Base-by-base conservation (phyloP, 176 grass and related monocot genomes). In the Urochloa ruziziensis region DNA sequence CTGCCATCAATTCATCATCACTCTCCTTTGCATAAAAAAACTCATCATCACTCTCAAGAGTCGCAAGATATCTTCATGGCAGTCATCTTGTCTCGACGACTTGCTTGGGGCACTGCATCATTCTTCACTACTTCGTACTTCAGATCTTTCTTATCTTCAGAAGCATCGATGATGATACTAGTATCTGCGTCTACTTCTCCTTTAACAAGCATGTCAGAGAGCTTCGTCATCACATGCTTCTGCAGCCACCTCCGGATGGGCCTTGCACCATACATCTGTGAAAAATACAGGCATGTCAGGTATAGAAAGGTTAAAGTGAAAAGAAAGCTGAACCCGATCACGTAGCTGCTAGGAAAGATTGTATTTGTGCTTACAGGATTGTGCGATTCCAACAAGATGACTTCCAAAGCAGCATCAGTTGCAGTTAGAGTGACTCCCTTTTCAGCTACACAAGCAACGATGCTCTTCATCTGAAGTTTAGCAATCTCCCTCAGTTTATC, bases 341-440 rank as follows among this genome's bases (percentile, higher is more conserved):
- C n/a, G n/a, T n/a, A n/a, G n/a, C n/a, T n/a, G n/a, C n/a, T n/a
- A n/a, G n/a, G n/a, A n/a, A n/a, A n/a, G n/a, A n/a, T n/a, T n/a
- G n/a, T n/a, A n/a, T n/a, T n/a, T n/a, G n/a, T n/a, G n/a, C n/a
- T n/a, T n/a, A n/a, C n/a, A n/a, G n/a, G n/a, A n/a, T 93, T 87
- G 29, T 97, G 89, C 18, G 94, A 97, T 77, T 93, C 78, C 2
- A 78, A 89, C 27, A 97, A 34, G 52, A 97, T 67, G 5, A 97
- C 63, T 21, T 88, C 91, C 61, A 93, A 54, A 7, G 94, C 89
- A 43, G 86, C 83, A 84, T 93, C 89, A 33, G 77, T 89, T 4
- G 86, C 62, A 35, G 79, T 60, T 29, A 97, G 78, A 65, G 84
- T 82, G n/a, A 97, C 52, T 2, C 89, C 94, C 72, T 76, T 87